Evolutionary conservation across 805 yeast genomes (phyloP).

Genomic region (Barnettozyma californica): DNA sequence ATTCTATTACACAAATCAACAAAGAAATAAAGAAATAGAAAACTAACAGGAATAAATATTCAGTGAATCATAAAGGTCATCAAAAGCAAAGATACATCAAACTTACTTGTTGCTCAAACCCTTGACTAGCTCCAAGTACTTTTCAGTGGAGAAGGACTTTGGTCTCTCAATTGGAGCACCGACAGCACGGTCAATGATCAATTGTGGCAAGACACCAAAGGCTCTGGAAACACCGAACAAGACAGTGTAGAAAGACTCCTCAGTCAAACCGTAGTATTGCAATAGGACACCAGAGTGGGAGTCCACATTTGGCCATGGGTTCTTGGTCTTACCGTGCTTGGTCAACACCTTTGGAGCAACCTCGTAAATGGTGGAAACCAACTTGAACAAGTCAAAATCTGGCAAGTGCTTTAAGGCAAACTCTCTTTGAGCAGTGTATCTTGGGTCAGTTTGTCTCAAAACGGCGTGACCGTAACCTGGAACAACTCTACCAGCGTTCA

Average conservation of each 20-base stretch:
- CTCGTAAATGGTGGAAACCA: conserved; percentile 71
- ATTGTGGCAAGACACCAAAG: conserved; percentile 79
- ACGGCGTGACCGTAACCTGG: conserved; percentile 92
- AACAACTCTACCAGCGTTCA: conserved; percentile 77
- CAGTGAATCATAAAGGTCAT: conserved; percentile 11
- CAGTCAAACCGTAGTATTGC: conserved; percentile 81
- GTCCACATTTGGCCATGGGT: conserved; percentile 92
- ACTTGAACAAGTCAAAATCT: conserved; percentile 71
- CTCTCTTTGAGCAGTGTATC: conserved; percentile 81
- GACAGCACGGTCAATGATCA: conserved; percentile 77
- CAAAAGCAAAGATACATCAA: conserved; percentile 5
- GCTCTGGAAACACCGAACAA: conserved; percentile 86
- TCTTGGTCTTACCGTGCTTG: conserved; percentile 84
- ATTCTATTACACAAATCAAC: conserved; percentile 1
- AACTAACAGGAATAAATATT: conserved; percentile 6
- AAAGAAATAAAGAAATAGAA: conserved; percentile 3
- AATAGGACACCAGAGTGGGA: conserved; percentile 82
- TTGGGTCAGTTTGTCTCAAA: conserved; percentile 83
- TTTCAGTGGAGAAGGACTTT: conserved; percentile 90
- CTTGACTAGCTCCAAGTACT: conserved; percentile 77
- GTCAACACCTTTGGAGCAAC: conserved; percentile 79
- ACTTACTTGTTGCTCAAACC: conserved; percentile 26
- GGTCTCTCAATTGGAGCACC: conserved; percentile 86
- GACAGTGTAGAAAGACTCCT: conserved; percentile 80
- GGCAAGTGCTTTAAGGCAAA: conserved; percentile 74